These are phyloP conservation scores for Chalciporus chontae DNA, from an alignment of 768 basidiomycete species.

Conservation along the genomic window DNA sequence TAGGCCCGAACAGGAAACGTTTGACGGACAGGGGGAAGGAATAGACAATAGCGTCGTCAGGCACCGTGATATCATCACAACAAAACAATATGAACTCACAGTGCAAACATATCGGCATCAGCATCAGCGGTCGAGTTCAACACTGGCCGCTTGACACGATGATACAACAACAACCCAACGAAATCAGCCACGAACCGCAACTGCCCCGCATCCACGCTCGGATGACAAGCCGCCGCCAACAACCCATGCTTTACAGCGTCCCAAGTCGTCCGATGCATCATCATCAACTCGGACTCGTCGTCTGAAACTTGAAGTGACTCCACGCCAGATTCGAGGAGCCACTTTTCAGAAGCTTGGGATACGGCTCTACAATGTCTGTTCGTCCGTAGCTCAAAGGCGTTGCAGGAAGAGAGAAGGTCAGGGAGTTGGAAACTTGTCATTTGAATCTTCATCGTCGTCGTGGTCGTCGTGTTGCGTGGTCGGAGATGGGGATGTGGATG, in stretches of 20 bases:
- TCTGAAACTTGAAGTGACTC: no score
- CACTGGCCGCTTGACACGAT: slow-evolving; percentile 30
- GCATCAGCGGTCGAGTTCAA: slow-evolving; percentile 7
- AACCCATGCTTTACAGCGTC: slow-evolving; percentile 42
- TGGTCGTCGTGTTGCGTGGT: neutral
- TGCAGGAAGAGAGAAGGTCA: slow-evolving; percentile 25
- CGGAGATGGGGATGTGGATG: neutral
- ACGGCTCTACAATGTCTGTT: slow-evolving; percentile 28
- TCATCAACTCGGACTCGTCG: no score
- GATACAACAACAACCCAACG: slow-evolving; percentile 39
- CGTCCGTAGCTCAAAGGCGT: slow-evolving; percentile 23
- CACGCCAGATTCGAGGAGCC: slow-evolving; percentile 24
- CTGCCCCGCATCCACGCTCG: slow-evolving; percentile 54
- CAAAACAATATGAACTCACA: slow-evolving; percentile 17
- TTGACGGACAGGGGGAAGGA: neutral
- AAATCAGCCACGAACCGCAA: slow-evolving; percentile 51
- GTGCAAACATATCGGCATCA: slow-evolving; percentile 10
- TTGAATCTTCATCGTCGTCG: slow-evolving; percentile 8
- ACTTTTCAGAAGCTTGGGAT: slow-evolving; percentile 28
- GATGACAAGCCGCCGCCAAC: slow-evolving; percentile 56
- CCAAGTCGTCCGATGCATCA: no score
- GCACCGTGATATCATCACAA: slow-evolving; percentile 9
- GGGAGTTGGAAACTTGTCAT: slow-evolving; percentile 28
- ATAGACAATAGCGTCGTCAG: neutral
- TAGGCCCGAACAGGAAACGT: no score